phyloP scores from a whole-genome alignment of 352 stramenopile genomes.

The Globisporangium sylvaticum region DNA sequence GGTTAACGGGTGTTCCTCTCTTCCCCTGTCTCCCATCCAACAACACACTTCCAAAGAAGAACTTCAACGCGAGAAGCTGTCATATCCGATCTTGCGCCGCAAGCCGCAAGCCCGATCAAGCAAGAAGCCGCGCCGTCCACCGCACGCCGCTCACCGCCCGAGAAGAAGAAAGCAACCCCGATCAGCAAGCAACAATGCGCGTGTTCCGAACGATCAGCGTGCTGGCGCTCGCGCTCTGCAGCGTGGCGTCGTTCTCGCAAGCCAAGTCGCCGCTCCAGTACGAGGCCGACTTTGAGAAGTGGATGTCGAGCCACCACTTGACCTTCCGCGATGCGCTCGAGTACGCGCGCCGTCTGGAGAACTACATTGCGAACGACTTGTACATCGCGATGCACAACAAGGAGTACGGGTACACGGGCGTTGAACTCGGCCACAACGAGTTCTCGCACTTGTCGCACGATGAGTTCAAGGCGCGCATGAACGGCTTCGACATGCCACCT shows the following conservation, averaged over 20 bases:
- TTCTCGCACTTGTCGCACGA: slow-evolving; percentile 94
- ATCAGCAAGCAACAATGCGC: slow-evolving; percentile 17
- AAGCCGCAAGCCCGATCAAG: slow-evolving; percentile 13
- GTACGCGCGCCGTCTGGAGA: slow-evolving; percentile 65
- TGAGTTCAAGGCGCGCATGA: slow-evolving; percentile 89
- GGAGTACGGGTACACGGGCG: slow-evolving; percentile 60
- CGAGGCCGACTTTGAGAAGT: slow-evolving; percentile 66
- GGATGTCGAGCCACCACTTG: slow-evolving; percentile 49
- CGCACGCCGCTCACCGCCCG: not conserved
- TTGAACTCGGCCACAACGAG: slow-evolving; percentile 91
- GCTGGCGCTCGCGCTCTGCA: slow-evolving; percentile 24
- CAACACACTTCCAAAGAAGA: slow-evolving; percentile 2
- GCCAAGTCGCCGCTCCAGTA: slow-evolving; percentile 69
- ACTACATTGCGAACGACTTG: slow-evolving; percentile 82
- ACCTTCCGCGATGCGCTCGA: slow-evolving; percentile 63
- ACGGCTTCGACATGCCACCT: slow-evolving; percentile 43
- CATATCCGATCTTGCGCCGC: slow-evolving; percentile 16
- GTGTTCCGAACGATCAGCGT: slow-evolving; percentile 21
- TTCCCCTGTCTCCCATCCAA: not conserved
- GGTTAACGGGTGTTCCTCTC: slow-evolving; percentile 9
- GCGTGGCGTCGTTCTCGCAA: slow-evolving; percentile 15
- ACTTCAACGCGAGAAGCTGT: slow-evolving; percentile 17
- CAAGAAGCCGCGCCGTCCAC: not conserved
- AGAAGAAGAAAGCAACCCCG: not conserved
- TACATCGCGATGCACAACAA: slow-evolving; percentile 88